These are phyloP conservation scores for Dissophora ornata DNA, from an alignment of 192 early-diverging fungal species.

Conservation along the genomic window DNA sequence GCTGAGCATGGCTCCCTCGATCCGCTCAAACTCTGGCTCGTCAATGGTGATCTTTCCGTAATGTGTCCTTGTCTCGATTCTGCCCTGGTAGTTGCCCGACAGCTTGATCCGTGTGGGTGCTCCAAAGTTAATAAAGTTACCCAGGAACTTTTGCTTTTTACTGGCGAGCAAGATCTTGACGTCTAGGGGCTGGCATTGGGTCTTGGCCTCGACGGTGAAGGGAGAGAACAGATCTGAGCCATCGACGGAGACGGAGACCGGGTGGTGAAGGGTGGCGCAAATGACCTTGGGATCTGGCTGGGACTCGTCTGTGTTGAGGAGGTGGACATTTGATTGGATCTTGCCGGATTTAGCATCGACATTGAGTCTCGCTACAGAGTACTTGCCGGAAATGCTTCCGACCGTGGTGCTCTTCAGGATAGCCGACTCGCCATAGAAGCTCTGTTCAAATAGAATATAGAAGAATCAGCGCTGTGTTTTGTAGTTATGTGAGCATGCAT, in stretches of 20 bases:
- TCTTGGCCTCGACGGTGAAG: constrained; percentile 52
- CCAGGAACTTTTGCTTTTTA: constrained; percentile 20
- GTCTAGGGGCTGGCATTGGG: constrained; percentile 42
- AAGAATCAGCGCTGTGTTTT: no score
- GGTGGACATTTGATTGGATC: constrained; percentile 29
- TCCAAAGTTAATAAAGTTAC: constrained; percentile 56
- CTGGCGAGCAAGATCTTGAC: constrained; percentile 44
- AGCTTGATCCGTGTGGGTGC: constrained; percentile 35
- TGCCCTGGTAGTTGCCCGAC: constrained; percentile 50
- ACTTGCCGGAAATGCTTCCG: constrained; percentile 39
- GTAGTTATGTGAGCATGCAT: no score
- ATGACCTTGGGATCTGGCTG: constrained; percentile 36
- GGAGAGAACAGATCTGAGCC: constrained; percentile 37
- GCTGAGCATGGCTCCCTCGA: constrained; percentile 35
- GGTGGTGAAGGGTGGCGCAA: constrained; percentile 33
- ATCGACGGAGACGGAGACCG: constrained; percentile 26
- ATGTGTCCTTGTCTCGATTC: constrained; percentile 42
- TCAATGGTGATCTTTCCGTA: constrained; percentile 46
- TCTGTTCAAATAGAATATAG: constrained; percentile 2
- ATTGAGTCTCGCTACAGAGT: constrained; percentile 29
- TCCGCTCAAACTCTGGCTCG: constrained; percentile 46
- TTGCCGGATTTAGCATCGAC: constrained; percentile 32
- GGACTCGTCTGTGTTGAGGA: constrained; percentile 43
- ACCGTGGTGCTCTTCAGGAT: constrained; percentile 19
- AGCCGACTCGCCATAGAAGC: constrained; percentile 46